Conservation (phyloP, 129 eudicot genomes). For the Dittrichia graveolens region DNA sequence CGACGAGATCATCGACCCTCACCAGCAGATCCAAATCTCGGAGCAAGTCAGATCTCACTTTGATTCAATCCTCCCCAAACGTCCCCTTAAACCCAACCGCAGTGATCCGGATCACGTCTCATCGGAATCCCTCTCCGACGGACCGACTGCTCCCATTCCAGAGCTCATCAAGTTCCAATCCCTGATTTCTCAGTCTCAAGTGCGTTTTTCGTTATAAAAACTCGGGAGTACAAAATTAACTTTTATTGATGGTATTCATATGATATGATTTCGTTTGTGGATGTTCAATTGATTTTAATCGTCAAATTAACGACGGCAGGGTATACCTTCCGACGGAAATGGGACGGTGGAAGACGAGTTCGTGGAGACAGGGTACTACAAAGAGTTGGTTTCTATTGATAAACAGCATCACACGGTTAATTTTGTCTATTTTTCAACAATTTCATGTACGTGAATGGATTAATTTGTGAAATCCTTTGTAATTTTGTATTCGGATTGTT, state of each 20-base stretch:
- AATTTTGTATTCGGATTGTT: not conserved
- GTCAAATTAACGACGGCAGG: conserved; percentile 13
- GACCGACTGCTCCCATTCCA: conserved; percentile 25
- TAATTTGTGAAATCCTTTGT: not conserved
- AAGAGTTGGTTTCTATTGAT: conserved; percentile 50
- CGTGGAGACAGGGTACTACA: conserved; percentile 64
- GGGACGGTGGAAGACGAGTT: conserved; percentile 46
- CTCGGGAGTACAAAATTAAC: not conserved
- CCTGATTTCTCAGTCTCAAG: conserved; percentile 45
- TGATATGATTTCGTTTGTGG: no score
- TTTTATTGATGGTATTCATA: not conserved
- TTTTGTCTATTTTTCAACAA: not conserved
- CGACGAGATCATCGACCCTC: conserved; percentile 57
- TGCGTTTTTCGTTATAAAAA: conserved; percentile 15
- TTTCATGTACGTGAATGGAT: not conserved
- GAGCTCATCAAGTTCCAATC: conserved; percentile 62
- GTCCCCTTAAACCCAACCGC: conserved; percentile 61
- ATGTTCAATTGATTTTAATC: not conserved
- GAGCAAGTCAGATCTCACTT: conserved; percentile 50
- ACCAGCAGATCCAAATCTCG: conserved; percentile 49
- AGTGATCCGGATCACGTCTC: conserved; percentile 58
- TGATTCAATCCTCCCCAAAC: conserved; percentile 61
- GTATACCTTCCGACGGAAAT: conserved; percentile 24
- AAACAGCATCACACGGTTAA: conserved; percentile 65
- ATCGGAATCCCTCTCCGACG: conserved; percentile 15